phyloP scores from a whole-genome alignment of 2,329 filamentous ascomycete species.

The Talaromyces sp. region DNA sequence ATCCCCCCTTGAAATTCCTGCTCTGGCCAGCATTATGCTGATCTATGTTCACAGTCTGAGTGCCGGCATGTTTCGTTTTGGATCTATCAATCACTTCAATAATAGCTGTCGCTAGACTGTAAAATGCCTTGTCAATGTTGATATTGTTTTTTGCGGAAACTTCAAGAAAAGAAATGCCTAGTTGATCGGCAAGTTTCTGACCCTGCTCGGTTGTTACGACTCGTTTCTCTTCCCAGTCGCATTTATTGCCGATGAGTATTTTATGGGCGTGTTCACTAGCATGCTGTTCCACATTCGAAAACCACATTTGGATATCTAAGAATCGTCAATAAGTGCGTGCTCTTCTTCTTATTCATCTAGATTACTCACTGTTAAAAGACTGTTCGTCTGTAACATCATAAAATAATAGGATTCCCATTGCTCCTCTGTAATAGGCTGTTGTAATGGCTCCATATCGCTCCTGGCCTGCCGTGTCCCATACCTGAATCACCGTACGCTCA shows the following conservation, averaged over 20 bases:
- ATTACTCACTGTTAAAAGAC: constrained; percentile 80
- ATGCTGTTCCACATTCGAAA: constrained; percentile 97
- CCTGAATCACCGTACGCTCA: constrained; percentile 97
- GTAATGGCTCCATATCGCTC: constrained; percentile 98
- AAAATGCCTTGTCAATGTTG: constrained; percentile 99
- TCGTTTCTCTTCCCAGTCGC: constrained; percentile 99
- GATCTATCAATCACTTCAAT: constrained; percentile 97
- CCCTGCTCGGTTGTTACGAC: constrained; percentile 89
- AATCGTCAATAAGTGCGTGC: neutral
- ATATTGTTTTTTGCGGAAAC: constrained; percentile 99
- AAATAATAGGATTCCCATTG: constrained; percentile 95
- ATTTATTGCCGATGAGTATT: constrained; percentile 99
- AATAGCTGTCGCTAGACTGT: constrained; percentile 89
- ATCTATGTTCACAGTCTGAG: constrained; percentile 63
- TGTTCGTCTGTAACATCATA: constrained; percentile 98
- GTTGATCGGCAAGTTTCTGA: constrained; percentile 87
- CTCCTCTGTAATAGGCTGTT: constrained; percentile 95
- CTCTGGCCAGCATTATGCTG: constrained; percentile 49
- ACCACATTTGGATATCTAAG: constrained; percentile 97
- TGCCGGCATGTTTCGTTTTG: constrained; percentile 63
- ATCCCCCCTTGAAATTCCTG: constrained; percentile 60
- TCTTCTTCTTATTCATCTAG: constrained; percentile 1
- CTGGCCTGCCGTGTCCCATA: constrained; percentile 98
- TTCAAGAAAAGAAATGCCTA: constrained; percentile 96
- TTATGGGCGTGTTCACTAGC: constrained; percentile 99